Percentiles rank a stretch among this genome's conserved stretches.
Evolutionary conservation across 2,329 filamentous ascomycete species (phyloP).

Genomic region (Penicillium sumatraense): DNA sequence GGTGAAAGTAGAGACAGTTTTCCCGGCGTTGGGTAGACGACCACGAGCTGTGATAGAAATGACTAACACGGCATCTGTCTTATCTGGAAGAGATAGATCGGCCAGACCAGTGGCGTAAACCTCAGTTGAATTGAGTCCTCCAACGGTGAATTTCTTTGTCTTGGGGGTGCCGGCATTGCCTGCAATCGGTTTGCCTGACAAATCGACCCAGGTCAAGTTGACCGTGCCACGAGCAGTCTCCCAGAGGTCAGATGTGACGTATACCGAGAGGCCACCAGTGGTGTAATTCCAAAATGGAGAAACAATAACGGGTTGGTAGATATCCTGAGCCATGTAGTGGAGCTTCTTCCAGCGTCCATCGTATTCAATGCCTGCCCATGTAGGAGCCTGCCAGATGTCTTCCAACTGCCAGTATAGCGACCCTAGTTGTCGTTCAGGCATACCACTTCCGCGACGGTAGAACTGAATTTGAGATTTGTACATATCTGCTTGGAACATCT

Average conservation of each 20-base stretch:
- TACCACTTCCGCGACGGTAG: slow-evolving; percentile 63
- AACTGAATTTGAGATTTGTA: slow-evolving; percentile 65
- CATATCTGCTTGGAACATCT: slow-evolving; percentile 68
- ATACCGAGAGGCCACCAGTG: slow-evolving; percentile 57
- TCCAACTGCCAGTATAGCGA: slow-evolving; percentile 69
- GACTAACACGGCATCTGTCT: slow-evolving; percentile 47
- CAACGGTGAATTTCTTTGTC: slow-evolving; percentile 49
- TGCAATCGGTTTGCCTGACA: slow-evolving; percentile 50
- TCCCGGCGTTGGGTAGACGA: slow-evolving; percentile 51
- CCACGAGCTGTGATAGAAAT: slow-evolving; percentile 52
- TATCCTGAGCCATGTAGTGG: slow-evolving; percentile 62
- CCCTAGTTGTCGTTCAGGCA: slow-evolving; percentile 62
- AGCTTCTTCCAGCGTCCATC: slow-evolving; percentile 67
- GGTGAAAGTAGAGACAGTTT: slow-evolving; percentile 42
- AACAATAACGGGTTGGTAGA: slow-evolving; percentile 64
- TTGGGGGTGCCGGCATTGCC: slow-evolving; percentile 40
- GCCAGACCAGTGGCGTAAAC: slow-evolving; percentile 47
- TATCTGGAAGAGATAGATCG: slow-evolving; percentile 38
- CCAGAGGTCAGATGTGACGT: slow-evolving; percentile 65
- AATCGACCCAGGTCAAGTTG: slow-evolving; percentile 57
- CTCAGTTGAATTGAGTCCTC: slow-evolving; percentile 58
- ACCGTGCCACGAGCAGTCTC: slow-evolving; percentile 51
- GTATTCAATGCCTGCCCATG: slow-evolving; percentile 68
- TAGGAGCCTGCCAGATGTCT: slow-evolving; percentile 68
- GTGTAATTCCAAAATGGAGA: slow-evolving; percentile 59